Percentiles rank a stretch among this genome's conserved stretches.
phyloP scores from a whole-genome alignment of 2,329 filamentous ascomycete genomes.

The Hypoxylon sp. region DNA sequence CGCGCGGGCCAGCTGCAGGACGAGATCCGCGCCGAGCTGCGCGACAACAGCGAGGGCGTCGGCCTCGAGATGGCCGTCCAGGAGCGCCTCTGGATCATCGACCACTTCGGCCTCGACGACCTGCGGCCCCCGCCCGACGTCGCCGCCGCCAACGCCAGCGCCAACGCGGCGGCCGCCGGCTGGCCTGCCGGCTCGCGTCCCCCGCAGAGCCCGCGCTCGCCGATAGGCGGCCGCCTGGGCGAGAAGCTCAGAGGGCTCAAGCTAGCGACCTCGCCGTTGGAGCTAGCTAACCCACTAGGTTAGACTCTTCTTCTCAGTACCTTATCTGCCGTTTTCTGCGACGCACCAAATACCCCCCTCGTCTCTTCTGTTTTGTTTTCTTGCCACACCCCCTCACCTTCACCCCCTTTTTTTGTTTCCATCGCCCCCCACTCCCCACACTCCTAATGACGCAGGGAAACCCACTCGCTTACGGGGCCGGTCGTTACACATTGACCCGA shows the following conservation, averaged over 20 bases:
- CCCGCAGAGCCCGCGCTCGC: constrained; percentile 66
- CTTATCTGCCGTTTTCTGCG: background rate
- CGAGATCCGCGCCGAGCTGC: constrained; percentile 79
- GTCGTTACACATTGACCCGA: background rate
- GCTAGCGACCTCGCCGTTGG: constrained; percentile 74
- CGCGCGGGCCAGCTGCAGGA: constrained; percentile 75
- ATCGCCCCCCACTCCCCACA: background rate
- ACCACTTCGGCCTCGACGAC: constrained; percentile 74
- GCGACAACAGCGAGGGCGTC: constrained; percentile 79
- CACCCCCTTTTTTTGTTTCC: background rate
- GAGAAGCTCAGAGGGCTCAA: constrained; percentile 84
- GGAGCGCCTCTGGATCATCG: constrained; percentile 85
- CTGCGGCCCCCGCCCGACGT: constrained; percentile 39
- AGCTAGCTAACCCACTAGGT: constrained; percentile 66
- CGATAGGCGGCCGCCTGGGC: constrained; percentile 72
- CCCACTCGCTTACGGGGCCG: background rate
- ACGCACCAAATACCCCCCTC: too few relatives aligned
- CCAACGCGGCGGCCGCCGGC: too few relatives aligned
- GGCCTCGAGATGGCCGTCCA: constrained; percentile 83
- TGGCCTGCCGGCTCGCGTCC: constrained; percentile 42
- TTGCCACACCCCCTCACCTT: background rate
- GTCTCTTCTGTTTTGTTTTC: too few relatives aligned
- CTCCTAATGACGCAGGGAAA: background rate
- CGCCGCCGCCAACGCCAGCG: constrained; percentile 30
- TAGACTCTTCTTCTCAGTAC: background rate